A percentile compares a stretch with the other conserved stretches of the same genome.
These are phyloP conservation scores for Colletotrichum liriopes DNA, from an alignment of 2,329 filamentous ascomycete species.

Conservation along the genomic window DNA sequence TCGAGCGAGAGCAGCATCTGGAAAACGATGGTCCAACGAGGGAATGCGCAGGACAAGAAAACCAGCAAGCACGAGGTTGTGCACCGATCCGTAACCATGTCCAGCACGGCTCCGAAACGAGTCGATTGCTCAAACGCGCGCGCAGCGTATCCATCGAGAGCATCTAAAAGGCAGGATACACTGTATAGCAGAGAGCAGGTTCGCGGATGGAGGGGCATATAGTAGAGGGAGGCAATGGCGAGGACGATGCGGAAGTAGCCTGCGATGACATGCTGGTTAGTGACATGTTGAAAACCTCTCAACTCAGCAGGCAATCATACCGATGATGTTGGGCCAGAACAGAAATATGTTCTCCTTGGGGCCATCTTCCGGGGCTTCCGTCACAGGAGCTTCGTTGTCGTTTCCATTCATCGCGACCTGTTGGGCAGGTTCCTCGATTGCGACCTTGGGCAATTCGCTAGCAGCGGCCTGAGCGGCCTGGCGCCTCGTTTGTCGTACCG, in stretches of 20 bases:
- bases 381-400: conserved; percentile 55
- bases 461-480: conserved; percentile 54
- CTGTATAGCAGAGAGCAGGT: conserved; percentile 94
- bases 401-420: conserved; percentile 61
- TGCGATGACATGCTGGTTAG: conserved; percentile 51
- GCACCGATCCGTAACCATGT: conserved; percentile 99
- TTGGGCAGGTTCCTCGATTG: conserved; percentile 23
- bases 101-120: conserved; percentile 94
- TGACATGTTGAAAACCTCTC: background rate
- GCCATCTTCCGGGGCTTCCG: conserved; percentile 54
- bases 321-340: conserved; percentile 87
- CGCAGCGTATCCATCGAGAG: conserved; percentile 94
- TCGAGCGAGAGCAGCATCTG: conserved; percentile 94
- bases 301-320: conserved; percentile 60
- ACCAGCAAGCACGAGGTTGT: conserved; percentile 96
- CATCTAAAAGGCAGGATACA: conserved; percentile 94
- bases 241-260: conserved; percentile 85
- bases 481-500: conserved; percentile 57
- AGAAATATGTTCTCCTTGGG: conserved; percentile 83
- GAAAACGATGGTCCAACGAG: conserved; percentile 94
- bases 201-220: conserved; percentile 98
- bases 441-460: conserved; percentile 28
- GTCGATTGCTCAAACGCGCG: conserved; percentile 87
- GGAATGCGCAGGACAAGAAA: conserved; percentile 95
- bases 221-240: conserved; percentile 93